Percentiles rank a stretch among this genome's conserved stretches.
phyloP scores from a whole-genome alignment of 805 yeast species.

The Yarrowia deformans region DNA sequence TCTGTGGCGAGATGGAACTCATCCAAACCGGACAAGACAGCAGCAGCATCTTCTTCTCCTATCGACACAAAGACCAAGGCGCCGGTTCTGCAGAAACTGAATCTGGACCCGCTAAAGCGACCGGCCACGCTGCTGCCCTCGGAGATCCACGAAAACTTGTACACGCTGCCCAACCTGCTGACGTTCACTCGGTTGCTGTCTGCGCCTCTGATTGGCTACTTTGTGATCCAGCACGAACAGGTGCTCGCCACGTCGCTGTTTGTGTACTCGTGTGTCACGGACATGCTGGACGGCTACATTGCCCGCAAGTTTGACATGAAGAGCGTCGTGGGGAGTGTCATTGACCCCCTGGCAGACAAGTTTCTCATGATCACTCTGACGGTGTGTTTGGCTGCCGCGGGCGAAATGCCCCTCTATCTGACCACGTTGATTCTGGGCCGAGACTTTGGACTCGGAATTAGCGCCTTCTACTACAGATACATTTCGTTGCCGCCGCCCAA shows the following conservation, averaged over 20 bases:
- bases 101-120: constrained; percentile 18
- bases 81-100: background rate
- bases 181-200: constrained; percentile 81
- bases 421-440: constrained; percentile 78
- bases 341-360: constrained; percentile 97
- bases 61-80: background rate
- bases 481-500: constrained; percentile 76
- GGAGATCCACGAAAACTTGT: constrained; percentile 61
- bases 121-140: constrained; percentile 19
- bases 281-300: constrained; percentile 87
- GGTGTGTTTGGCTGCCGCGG: constrained; percentile 69
- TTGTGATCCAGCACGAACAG: constrained; percentile 69
- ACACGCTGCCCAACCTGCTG: constrained; percentile 85
- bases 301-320: constrained; percentile 81
- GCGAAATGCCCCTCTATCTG: constrained; percentile 69
- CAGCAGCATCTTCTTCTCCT: background rate
- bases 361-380: constrained; percentile 87
- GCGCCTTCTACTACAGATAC: constrained; percentile 77
- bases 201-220: constrained; percentile 86
- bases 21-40: background rate
- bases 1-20: background rate
- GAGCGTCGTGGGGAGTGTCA: constrained; percentile 84
- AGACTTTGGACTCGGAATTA: constrained; percentile 73
- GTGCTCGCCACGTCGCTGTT: constrained; percentile 74
- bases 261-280: constrained; percentile 87